Conservation (phyloP, 1,139 yeast species). For the Meyerozyma sp. region DNA sequence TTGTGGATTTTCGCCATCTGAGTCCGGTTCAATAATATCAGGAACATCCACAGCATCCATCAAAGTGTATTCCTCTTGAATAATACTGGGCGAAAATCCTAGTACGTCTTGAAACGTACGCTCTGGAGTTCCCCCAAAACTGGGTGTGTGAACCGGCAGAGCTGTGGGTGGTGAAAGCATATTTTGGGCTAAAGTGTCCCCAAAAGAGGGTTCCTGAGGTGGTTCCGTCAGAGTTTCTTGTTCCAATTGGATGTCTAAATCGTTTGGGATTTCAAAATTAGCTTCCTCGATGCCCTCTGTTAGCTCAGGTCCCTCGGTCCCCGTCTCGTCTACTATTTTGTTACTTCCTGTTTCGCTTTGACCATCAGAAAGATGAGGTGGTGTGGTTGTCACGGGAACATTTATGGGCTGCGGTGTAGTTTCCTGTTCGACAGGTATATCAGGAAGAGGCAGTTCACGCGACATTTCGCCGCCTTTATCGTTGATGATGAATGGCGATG, state of each 20-base stretch:
- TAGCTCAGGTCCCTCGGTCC: neutral
- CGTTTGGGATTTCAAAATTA: constrained; percentile 1
- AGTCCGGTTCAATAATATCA: constrained; percentile 1
- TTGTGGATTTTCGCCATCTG: neutral
- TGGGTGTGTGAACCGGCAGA: neutral
- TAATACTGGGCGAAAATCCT: constrained; percentile 8
- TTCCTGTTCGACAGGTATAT: neutral
- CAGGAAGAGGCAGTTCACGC: neutral
- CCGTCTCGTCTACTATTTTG: too few relatives aligned
- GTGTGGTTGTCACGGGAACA: too few relatives aligned
- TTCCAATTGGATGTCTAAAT: neutral
- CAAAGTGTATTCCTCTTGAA: constrained; percentile 16
- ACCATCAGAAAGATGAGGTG: neutral
- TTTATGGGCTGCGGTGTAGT: neutral
- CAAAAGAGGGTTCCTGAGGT: too few relatives aligned
- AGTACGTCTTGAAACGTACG: constrained; percentile 1
- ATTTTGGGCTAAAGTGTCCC: neutral
- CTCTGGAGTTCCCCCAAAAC: constrained; percentile 1
- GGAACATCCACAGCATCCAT: constrained; percentile 7
- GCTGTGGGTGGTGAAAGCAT: neutral
- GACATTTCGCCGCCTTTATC: neutral
- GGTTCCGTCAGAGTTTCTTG: neutral
- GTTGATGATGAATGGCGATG: neutral
- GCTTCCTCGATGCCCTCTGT: neutral
- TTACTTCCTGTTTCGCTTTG: too few relatives aligned